Conservation (phyloP, 306 rosid species). For the Cucurbita maxima region DNA sequence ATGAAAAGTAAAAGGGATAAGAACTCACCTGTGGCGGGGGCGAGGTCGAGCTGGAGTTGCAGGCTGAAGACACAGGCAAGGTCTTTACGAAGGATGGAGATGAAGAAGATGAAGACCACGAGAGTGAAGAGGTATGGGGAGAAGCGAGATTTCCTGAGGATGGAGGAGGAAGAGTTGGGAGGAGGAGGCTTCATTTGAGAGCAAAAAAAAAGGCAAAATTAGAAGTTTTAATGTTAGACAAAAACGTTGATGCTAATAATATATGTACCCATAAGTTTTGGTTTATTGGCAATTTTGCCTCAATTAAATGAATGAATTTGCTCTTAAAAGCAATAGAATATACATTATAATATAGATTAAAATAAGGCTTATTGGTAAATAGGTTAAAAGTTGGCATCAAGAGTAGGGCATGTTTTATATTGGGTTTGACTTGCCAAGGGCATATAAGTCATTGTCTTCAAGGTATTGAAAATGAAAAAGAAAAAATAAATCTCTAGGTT, state of each 20-base stretch:
- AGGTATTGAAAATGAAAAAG: background rate
- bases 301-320: background rate
- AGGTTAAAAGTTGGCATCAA: background rate
- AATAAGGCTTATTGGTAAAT: background rate
- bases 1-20: background rate
- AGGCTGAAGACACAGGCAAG: conserved; percentile 48
- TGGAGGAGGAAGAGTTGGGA: conserved; percentile 31
- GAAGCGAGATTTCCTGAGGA: conserved; percentile 42
- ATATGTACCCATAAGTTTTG: background rate
- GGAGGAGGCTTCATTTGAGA: conserved; percentile 41
- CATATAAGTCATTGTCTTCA: background rate
- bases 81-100: conserved; percentile 49
- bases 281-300: background rate
- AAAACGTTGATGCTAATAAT: background rate
- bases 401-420: background rate
- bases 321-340: background rate
- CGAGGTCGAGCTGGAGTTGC: conserved; percentile 34
- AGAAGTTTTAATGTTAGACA: background rate
- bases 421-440: background rate
- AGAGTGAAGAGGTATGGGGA: conserved; percentile 63
- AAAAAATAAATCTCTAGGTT: background rate
- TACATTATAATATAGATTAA: background rate
- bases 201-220: background rate
- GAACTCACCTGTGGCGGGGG: conserved; percentile 34
- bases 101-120: conserved; percentile 58